Base-by-base conservation (phyloP, 805 yeast genomes). In the Hermanozyma aechmeae region DNA sequence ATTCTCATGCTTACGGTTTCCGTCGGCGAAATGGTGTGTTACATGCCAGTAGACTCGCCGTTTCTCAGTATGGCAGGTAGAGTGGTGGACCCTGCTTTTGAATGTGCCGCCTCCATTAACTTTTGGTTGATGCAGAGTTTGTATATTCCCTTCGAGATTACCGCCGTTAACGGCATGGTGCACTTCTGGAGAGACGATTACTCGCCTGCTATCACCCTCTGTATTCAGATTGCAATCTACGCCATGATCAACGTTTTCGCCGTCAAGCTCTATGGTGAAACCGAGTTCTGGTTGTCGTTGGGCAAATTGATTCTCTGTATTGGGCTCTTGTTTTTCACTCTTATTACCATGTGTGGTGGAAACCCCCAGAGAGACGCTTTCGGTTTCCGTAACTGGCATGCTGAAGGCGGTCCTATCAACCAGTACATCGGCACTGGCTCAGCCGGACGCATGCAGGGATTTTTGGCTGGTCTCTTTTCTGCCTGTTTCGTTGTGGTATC, bases 301-400 rank as follows among this genome's bases (percentile, higher is more conserved):
- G 75, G 76, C 13, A 58, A 64, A 35, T 74, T 71, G 47, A 51
- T 61, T 4, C 60, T 84, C 27, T 85, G 87, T 10, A 49, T 77
- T n/a, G 94, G 92, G 2, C 60, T 84, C 26, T 68, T 84, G 34
- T 44, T 79, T 16, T 84, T 79, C 52, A 81, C 92, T 2, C 78
- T 84, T 42, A 50, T 82, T 30, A 76, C 86, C 5, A 84, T 83
- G 93, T 72, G 79, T 21, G 95, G 95, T 17, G 95, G 94, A 16
- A 84, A 83, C 49, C 94, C 94, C 1, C 51, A 61, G 23, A 73
- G 70, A 25, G 71, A 68, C 37, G 69, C 59, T 4, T 70, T 61
- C 43, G 76, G 76, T 1, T 70, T 70, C 50, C 46, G 65, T 27
- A 52, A 63, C 40, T 66, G 64, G 67, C 48, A 46, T 21, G 50